Evolutionary conservation across 2,329 filamentous ascomycete genomes (phyloP), one percentile per base, ranked within the genome.

Genomic region (Cordyceps javanica): DNA sequence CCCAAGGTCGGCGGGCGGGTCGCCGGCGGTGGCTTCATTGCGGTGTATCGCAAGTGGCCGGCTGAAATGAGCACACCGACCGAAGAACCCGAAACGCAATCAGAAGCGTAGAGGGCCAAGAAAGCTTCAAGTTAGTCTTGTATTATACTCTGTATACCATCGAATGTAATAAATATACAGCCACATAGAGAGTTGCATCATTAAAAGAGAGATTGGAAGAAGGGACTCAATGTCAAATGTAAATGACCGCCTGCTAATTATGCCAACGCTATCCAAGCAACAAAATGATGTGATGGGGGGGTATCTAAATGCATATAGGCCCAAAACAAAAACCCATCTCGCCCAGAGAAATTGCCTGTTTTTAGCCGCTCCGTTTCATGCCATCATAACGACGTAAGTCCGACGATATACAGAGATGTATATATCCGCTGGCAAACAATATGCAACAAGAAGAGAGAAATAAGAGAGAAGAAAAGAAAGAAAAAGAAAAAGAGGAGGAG

Each of bases 1-100:
- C 74, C 74, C 28, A 74, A 70, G 62, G 74, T 76, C 5, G 73
- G 73, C 4, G 70, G 73, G 32, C 67, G 70, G 36, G 61, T 76
- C 26, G 70, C 66, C 0, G 74, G 74, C 0, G 74, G 74, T 25
- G 74, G 74, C 1, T 76, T 76, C 51, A 63, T 76, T 21, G 73
- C 70, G 21, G 68, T 76, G 5, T 64, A 72, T 50, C 68, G 73
- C 9, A 67, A 69, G 42, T 69, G 69, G 66, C 69, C 67, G 3
- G 57, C 50, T n/a, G 57, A 36, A 28, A 23, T 25, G 10, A 48
- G 16, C 7, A 30, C 21, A 11, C 50, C 44, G 45, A 19, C 42
- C 11, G 28, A 42, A n/a, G 19, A 26, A 9, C 30, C 41, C 8
- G 41, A 38, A 3, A 16, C 21, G 25, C 21, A 53, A 23, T 32